Percentiles rank a stretch among this genome's conserved stretches.
These are phyloP conservation scores for Auriscalpium orientale DNA, from an alignment of 768 basidiomycete species.

Conservation along the genomic window DNA sequence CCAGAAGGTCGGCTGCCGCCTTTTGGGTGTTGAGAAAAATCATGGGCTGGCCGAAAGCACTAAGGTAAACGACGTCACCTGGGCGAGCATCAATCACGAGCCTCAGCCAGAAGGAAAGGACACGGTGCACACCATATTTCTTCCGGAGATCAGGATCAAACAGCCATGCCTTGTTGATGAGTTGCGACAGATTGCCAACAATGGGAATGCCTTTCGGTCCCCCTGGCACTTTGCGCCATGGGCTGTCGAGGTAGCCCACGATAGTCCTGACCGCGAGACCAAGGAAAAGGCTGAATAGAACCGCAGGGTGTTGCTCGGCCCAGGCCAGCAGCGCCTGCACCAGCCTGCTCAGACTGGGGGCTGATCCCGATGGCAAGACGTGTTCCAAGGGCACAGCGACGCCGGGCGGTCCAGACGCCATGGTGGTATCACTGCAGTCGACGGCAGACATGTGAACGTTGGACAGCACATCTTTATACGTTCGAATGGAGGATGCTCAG, in stretches of 20 bases:
- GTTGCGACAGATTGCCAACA: neutral
- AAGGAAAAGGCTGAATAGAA: neutral
- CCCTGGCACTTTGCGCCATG: slow-evolving; percentile 11
- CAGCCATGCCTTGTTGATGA: slow-evolving; percentile 11
- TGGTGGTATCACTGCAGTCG: too few relatives aligned
- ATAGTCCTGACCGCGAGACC: neutral
- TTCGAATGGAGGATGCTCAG: too few relatives aligned
- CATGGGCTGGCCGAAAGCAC: slow-evolving; percentile 12
- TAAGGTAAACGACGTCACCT: slow-evolving; percentile 16
- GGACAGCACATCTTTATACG: too few relatives aligned
- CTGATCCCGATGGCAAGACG: too few relatives aligned
- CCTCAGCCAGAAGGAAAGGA: neutral
- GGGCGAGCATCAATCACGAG: neutral
- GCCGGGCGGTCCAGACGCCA: too few relatives aligned
- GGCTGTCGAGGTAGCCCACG: slow-evolving; percentile 10
- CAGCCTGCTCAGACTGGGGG: too few relatives aligned
- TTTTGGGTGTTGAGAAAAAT: slow-evolving; percentile 19
- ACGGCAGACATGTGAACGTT: too few relatives aligned
- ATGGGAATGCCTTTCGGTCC: slow-evolving; percentile 9
- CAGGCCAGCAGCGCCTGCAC: too few relatives aligned
- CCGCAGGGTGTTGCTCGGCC: too few relatives aligned
- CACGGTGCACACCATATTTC: slow-evolving; percentile 4
- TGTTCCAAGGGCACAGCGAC: too few relatives aligned
- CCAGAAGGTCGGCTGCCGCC: slow-evolving; percentile 17
- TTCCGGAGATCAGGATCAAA: slow-evolving; percentile 8